Conservation (phyloP, 495 filamentous ascomycete genomes). For the Neurospora sp. region DNA sequence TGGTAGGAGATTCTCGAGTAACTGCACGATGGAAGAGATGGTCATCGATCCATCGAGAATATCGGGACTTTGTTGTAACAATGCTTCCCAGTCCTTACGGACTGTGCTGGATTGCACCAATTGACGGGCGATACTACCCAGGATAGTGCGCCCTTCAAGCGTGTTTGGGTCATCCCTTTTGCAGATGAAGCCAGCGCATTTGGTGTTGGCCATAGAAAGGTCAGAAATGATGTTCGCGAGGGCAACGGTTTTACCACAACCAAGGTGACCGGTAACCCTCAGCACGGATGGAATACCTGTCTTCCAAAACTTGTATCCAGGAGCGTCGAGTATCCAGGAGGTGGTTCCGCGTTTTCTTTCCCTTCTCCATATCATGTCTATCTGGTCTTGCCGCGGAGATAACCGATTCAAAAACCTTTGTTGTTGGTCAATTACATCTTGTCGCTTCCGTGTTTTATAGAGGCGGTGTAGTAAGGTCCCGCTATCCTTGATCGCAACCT, state of each 20-base stretch:
- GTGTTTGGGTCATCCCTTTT: background rate
- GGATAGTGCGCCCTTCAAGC: background rate
- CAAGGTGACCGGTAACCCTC: background rate
- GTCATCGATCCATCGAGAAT: background rate
- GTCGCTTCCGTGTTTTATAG: background rate
- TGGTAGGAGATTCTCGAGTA: background rate
- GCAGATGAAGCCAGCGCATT: background rate
- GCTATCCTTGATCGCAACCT: background rate
- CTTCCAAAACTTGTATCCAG: background rate
- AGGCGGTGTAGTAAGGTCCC: too few species aligned
- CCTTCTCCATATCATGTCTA: background rate
- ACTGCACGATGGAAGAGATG: background rate
- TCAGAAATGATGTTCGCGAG: background rate
- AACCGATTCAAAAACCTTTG: background rate
- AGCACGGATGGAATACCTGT: background rate
- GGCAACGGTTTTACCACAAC: conserved; percentile 3
- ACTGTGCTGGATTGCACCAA: background rate
- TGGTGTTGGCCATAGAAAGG: background rate
- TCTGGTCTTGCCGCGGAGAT: background rate
- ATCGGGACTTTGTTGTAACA: background rate
- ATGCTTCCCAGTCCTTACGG: background rate
- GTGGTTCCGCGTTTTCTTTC: background rate
- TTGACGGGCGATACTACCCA: conserved; percentile 1
- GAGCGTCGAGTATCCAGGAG: background rate
- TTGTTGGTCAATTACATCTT: background rate